These are phyloP conservation scores for Candida lessepsii DNA, from an alignment of 805 yeast genomes.

Conservation along the genomic window DNA sequence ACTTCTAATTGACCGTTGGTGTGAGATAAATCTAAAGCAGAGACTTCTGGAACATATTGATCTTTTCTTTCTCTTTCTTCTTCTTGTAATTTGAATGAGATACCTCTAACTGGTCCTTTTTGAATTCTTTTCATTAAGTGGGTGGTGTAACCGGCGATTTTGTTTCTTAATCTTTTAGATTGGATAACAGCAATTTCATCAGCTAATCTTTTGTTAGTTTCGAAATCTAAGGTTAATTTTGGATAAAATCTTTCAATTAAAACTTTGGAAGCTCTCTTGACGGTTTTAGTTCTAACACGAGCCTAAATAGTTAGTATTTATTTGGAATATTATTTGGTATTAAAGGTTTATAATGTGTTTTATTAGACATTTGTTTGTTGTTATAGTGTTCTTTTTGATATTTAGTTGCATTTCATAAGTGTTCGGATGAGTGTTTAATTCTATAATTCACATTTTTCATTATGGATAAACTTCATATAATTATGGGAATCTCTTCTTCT, in stretches of 20 bases:
- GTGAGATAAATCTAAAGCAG: slow-evolving; percentile 98
- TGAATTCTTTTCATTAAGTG: slow-evolving; percentile 99
- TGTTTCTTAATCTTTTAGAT: slow-evolving; percentile 99
- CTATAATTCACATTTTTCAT: too few relatives aligned
- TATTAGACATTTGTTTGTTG: too few relatives aligned
- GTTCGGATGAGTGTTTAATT: too few relatives aligned
- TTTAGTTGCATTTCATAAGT: too few relatives aligned
- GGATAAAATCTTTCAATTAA: slow-evolving; percentile 99
- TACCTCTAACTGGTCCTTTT: slow-evolving; percentile 99
- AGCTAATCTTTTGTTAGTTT: slow-evolving; percentile 99
- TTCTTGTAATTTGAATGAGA: slow-evolving; percentile 99
- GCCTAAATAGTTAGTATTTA: slow-evolving; percentile 59
- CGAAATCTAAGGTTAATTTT: slow-evolving; percentile 98
- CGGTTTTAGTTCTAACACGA: slow-evolving; percentile 99
- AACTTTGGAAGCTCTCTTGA: slow-evolving; percentile 99
- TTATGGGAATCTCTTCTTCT: too few relatives aligned
- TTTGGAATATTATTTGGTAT: background rate
- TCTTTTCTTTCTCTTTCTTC: slow-evolving; percentile 99
- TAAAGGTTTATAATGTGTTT: too few relatives aligned
- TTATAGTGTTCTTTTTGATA: too few relatives aligned
- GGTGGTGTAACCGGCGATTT: slow-evolving; percentile 99
- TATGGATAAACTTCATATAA: too few relatives aligned
- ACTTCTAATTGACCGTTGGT: slow-evolving; percentile 95
- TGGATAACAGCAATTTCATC: slow-evolving; percentile 98
- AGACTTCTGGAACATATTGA: slow-evolving; percentile 99